These are phyloP conservation scores for Coniochaeta ligniaria DNA, from an alignment of 2,329 filamentous ascomycete genomes.

Conservation along the genomic window DNA sequence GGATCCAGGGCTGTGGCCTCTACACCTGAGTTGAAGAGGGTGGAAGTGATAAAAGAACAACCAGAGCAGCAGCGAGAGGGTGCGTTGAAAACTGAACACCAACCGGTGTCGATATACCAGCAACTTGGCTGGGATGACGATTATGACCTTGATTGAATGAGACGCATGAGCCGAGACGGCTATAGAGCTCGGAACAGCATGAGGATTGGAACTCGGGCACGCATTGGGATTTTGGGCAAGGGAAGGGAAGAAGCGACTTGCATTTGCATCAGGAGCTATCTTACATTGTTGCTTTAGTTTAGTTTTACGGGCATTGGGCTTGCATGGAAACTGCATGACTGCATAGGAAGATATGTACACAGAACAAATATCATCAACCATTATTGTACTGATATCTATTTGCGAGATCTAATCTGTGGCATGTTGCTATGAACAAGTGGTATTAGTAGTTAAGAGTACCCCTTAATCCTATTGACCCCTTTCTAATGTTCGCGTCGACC, in stretches of 20 bases:
- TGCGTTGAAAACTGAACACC: slow-evolving; percentile 10
- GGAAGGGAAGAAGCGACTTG: background rate
- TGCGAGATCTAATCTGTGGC: too few species aligned
- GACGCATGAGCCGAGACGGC: background rate
- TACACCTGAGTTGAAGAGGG: slow-evolving; percentile 15
- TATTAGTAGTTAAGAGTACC: too few species aligned
- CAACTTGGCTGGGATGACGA: slow-evolving; percentile 53
- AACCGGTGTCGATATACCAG: slow-evolving; percentile 40
- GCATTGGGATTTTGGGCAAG: background rate
- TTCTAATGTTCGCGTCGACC: background rate
- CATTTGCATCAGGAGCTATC: background rate
- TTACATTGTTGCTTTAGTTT: background rate
- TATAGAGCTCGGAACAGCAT: background rate
- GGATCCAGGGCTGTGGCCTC: slow-evolving; percentile 3
- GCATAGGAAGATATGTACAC: background rate
- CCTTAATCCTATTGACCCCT: too few species aligned
- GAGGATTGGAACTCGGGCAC: background rate
- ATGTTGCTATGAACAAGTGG: too few species aligned
- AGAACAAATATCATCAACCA: background rate
- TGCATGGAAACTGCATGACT: background rate
- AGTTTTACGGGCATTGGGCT: background rate
- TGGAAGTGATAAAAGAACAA: slow-evolving; percentile 4
- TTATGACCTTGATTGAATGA: slow-evolving; percentile 24
- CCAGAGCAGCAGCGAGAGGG: slow-evolving; percentile 3
- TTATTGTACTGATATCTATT: too few species aligned